Evolutionary conservation across 2,329 filamentous ascomycete genomes (phyloP), one percentile per base, ranked within the genome.

Genomic region (Scolecobasidium constrictum): DNA sequence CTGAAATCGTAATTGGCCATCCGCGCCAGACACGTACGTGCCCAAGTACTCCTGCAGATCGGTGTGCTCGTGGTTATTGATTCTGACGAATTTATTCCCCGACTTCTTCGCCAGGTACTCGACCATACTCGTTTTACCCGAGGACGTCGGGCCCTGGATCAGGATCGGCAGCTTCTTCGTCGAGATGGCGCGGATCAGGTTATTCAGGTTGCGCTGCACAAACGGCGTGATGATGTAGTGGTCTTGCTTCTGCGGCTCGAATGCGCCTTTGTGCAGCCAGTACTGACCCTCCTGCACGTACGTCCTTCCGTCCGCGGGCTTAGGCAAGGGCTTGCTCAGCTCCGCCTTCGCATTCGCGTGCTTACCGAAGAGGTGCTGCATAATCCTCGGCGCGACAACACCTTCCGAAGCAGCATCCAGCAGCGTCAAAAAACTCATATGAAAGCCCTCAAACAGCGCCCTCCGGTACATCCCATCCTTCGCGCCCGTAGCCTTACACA

Each of bases 1-100:
- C 58, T 94, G 87, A 54, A 95, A 99, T 9, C 73, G 76, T 34
- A 99, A 69, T 47, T 83, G 85, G 4, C 93, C 93, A 56, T 94
- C 83, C 1, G 78, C 65, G 18, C 81, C 84, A 2, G 92, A 95
- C 1, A 94, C 71, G 52, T 98, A 99, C 0, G 87, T 94, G 15
- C 92, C 92, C 4, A 99, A 68, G 55, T 99, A 99, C 58, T 99
- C 93, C 61, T 98, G 92, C 28, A 99, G 68, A 60, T 99, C 92
- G 0, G 92, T 98, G 56, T 98, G 92, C 57, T 99, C 93, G 62
- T 99, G 92, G 52, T 99, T 99, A 65, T 99, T 99, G 69, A 99
- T 98, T 47, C 92, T 79, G 35, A 98, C 87, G 56, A 96, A 98
- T 56, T 85, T 92, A 59, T 99, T 94, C 3, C 93, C 92, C 21